Percentiles rank a stretch among this genome's conserved stretches.
Conservation (phyloP, 2,329 filamentous ascomycete genomes). For the Pseudogymnoascus sp. region DNA sequence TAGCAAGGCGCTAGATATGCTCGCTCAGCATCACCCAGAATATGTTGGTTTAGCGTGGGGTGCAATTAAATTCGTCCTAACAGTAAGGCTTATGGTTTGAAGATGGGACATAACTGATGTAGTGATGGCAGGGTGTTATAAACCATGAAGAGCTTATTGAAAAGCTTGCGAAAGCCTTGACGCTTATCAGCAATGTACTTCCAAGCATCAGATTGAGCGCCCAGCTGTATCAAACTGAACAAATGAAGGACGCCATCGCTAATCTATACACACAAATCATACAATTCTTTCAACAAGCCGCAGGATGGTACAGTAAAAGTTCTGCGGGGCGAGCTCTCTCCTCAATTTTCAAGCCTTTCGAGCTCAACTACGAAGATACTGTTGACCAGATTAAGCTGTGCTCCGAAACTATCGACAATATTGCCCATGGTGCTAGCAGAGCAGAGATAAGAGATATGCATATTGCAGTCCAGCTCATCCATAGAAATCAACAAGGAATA, state of each 20-base stretch:
- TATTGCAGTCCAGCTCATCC: conserved; percentile 7
- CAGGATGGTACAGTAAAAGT: conserved; percentile 16
- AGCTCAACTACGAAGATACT: conserved; percentile 12
- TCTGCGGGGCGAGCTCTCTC: conserved; percentile 6
- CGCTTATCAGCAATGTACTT: conserved; percentile 14
- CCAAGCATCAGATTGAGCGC: conserved; percentile 7
- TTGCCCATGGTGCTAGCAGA: conserved; percentile 3
- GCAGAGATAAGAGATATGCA: conserved; percentile 14
- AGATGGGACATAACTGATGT: background rate
- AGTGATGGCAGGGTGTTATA: conserved; percentile 12
- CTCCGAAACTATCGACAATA: conserved; percentile 8
- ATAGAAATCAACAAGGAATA: background rate
- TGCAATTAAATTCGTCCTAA: conserved; percentile 23
- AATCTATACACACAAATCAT: conserved; percentile 15
- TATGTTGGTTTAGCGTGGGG: conserved; percentile 23
- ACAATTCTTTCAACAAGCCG: conserved; percentile 11
- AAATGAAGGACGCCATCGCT: conserved; percentile 13
- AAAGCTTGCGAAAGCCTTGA: conserved; percentile 13
- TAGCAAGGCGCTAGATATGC: conserved; percentile 18
- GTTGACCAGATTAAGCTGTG: conserved; percentile 12
- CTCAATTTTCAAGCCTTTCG: conserved; percentile 10
- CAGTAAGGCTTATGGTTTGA: conserved; percentile 14
- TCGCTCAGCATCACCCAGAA: conserved; percentile 24
- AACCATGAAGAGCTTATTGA: conserved; percentile 17
- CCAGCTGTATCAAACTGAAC: conserved; percentile 14